Base-by-base conservation (phyloP, 2,329 filamentous ascomycete species). In the Cladophialophora carrionii region DNA sequence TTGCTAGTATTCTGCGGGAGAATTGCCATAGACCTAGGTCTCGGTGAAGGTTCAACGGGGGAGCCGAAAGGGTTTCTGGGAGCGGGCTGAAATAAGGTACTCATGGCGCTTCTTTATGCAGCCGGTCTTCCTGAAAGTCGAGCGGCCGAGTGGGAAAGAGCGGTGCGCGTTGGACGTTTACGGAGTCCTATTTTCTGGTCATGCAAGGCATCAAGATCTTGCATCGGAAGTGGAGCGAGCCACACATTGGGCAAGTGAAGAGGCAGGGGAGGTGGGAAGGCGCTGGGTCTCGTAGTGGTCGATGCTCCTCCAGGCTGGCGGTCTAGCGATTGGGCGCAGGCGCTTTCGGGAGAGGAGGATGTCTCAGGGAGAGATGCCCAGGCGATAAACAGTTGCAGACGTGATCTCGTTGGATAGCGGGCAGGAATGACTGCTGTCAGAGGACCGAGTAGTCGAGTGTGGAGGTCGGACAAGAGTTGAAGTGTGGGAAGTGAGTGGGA, bases 21-120 rank as follows among this genome's bases (percentile, higher is more conserved):
- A 26, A 71, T 57, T 26, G 69, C 67, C 66, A 72, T 69, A 26
- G 68, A 65, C 61, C 69, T 43, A 22, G 62, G 52, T 62, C 70
- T 67, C 32, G 66, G 49, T 48, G 61, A 56, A 54, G 62, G 63
- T 62, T 67, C 64, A 56, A 68, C 51, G 37, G 70, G 57, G 59
- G 66, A 52, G 41, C 65, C 68, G 61, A 72, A 72, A 48, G 64
- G 70, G 62, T 68, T 72, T 64, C 69, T 65, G n/a, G 60, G 62
- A 48, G 67, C 58, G 26, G 67, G 54, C 54, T 69, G 69, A 62
- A 72, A 65, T 48, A 72, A 54, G 62, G 70, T 72, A 65, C 70
- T 72, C 70, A 72, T 72, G 69, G 63, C 61, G 63, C 53, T 64
- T 52, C 62, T 62, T 67, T 67, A 61, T 61, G 60, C 43, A 56